phyloP scores from a whole-genome alignment of 1,284 basidiomycete genomes.

The Heterobasidion occidentale region DNA sequence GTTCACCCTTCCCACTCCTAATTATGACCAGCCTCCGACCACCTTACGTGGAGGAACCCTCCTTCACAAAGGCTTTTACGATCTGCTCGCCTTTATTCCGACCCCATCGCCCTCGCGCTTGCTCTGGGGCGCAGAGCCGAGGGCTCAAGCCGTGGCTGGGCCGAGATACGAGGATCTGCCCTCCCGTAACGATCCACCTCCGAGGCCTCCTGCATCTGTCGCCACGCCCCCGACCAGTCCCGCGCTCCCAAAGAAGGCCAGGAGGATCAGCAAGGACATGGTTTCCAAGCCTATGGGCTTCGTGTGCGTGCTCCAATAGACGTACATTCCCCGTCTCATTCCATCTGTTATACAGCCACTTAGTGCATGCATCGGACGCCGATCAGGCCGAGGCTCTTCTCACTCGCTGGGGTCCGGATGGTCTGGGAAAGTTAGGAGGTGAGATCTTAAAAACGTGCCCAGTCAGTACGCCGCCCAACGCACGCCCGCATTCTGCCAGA shows the following conservation, averaged over 20 bases:
- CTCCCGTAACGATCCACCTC: slow-evolving; percentile 12
- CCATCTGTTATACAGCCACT: slow-evolving; percentile 52
- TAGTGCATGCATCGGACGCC: slow-evolving; percentile 89
- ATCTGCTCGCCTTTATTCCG: slow-evolving; percentile 74
- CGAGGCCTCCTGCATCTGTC: slow-evolving; percentile 14
- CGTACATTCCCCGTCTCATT: slow-evolving; percentile 13
- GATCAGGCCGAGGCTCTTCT: slow-evolving; percentile 89
- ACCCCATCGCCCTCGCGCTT: slow-evolving; percentile 60
- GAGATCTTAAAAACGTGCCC: slow-evolving; percentile 23
- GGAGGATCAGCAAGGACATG: slow-evolving; percentile 78
- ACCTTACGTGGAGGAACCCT: slow-evolving; percentile 60
- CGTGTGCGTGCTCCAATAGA: slow-evolving; percentile 46
- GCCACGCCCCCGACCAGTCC: slow-evolving; percentile 22
- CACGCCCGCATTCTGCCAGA: slow-evolving; percentile 38
- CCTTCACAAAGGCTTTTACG: slow-evolving; percentile 82
- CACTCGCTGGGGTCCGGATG: slow-evolving; percentile 85
- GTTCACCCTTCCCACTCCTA: slow-evolving; percentile 30
- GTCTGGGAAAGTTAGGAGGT: slow-evolving; percentile 88
- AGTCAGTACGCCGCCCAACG: slow-evolving; percentile 11
- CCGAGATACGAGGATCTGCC: slow-evolving; percentile 55
- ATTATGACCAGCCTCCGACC: slow-evolving; percentile 33
- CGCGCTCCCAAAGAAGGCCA: slow-evolving; percentile 41
- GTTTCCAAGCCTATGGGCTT: slow-evolving; percentile 80
- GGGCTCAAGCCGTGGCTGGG: slow-evolving; percentile 37
- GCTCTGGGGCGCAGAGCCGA: slow-evolving; percentile 41